Evolutionary conservation across 345 rosid species (phyloP).

Genomic region (Lepidium africanum): DNA sequence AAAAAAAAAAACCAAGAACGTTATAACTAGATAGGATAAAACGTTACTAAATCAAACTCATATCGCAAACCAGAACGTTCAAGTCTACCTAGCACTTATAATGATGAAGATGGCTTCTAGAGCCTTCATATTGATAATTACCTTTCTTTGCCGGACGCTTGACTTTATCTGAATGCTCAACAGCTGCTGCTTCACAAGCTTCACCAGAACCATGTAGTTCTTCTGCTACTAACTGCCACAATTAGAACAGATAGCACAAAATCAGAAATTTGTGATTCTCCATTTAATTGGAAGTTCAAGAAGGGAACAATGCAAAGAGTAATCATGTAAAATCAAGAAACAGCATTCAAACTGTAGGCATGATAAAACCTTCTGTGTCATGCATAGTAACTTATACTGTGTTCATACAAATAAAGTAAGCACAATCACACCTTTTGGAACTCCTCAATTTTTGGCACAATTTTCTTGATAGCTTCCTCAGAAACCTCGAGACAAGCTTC

Average conservation of each 20-base stretch:
- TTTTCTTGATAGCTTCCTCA: constrained; percentile 77
- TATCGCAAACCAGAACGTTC: constrained; percentile 4
- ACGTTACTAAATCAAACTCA: background rate
- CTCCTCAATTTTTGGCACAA: constrained; percentile 69
- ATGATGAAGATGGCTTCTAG: background rate
- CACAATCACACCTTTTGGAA: constrained; percentile 53
- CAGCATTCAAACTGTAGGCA: background rate
- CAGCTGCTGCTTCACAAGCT: constrained; percentile 43
- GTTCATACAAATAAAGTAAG: background rate
- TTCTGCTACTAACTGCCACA: constrained; percentile 58
- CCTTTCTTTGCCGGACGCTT: constrained; percentile 69
- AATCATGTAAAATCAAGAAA: background rate
- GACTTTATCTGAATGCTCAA: constrained; percentile 44
- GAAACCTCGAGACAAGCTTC: constrained; percentile 62
- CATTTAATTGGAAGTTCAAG: background rate
- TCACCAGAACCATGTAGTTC: constrained; percentile 48
- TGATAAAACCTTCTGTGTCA: background rate
- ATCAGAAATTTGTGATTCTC: background rate
- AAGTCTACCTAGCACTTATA: background rate
- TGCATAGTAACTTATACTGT: background rate
- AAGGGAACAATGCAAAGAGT: constrained; percentile 4
- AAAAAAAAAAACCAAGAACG: background rate
- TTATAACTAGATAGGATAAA: background rate
- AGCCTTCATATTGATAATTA: constrained; percentile 19
- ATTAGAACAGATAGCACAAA: background rate